These are phyloP conservation scores for Metschnikowia corniflorae DNA, from an alignment of 805 yeast genomes.

Conservation along the genomic window DNA sequence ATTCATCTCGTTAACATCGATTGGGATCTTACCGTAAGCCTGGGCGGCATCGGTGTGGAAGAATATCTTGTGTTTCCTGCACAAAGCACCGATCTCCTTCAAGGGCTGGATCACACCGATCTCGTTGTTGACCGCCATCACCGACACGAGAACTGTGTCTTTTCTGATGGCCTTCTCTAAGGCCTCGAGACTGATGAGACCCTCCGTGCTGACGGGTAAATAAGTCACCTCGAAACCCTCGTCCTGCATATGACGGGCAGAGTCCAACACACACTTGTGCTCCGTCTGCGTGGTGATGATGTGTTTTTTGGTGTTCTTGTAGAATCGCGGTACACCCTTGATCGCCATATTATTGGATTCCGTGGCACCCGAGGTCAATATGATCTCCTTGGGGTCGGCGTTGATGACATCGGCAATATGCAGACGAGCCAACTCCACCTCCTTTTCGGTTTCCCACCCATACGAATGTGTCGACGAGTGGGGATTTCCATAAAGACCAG, in stretches of 20 bases:
- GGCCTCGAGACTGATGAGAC: slow-evolving; percentile 72
- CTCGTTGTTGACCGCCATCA: slow-evolving; percentile 98
- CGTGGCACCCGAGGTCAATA: slow-evolving; percentile 97
- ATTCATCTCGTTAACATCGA: slow-evolving; percentile 91
- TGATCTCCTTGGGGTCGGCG: slow-evolving; percentile 95
- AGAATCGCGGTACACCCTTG: slow-evolving; percentile 94
- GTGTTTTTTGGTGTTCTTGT: slow-evolving; percentile 84
- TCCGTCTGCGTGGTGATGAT: slow-evolving; percentile 96
- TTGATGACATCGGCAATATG: slow-evolving; percentile 79
- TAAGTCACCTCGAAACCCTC: slow-evolving; percentile 97
- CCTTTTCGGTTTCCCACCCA: slow-evolving; percentile 98
- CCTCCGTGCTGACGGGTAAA: slow-evolving; percentile 77
- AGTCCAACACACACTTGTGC: slow-evolving; percentile 97
- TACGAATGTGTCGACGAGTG: slow-evolving; percentile 95
- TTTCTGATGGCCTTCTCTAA: slow-evolving; percentile 81
- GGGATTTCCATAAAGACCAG: slow-evolving; percentile 96
- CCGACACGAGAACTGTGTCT: slow-evolving; percentile 84
- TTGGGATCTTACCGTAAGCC: slow-evolving; percentile 89
- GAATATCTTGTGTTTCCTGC: slow-evolving; percentile 83
- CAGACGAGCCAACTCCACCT: slow-evolving; percentile 81
- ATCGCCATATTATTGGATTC: slow-evolving; percentile 93
- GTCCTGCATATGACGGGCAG: slow-evolving; percentile 90
- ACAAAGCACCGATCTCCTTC: slow-evolving; percentile 86
- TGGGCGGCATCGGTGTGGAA: slow-evolving; percentile 99
- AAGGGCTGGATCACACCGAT: slow-evolving; percentile 97